Conservation (phyloP, 306 rosid species). For the Lathyrus tuberosus region DNA sequence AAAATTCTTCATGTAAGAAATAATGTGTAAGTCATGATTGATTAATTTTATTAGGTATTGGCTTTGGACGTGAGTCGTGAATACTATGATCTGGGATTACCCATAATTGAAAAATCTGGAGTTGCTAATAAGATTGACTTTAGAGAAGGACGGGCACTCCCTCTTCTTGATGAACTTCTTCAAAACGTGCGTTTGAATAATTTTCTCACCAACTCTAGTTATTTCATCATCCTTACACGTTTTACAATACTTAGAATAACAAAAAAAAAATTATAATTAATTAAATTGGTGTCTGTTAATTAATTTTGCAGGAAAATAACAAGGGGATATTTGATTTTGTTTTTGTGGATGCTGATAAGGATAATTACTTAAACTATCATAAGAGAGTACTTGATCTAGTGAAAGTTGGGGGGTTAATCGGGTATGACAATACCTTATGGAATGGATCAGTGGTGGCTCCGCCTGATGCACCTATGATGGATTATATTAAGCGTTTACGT, state of each 20-base stretch:
- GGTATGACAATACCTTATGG: constrained; percentile 91
- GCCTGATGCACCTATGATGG: constrained; percentile 66
- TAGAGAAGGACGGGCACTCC: constrained; percentile 92
- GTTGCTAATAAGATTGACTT: constrained; percentile 85
- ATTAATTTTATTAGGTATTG: constrained; percentile 54
- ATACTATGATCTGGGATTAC: constrained; percentile 79
- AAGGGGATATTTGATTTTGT: constrained; percentile 66
- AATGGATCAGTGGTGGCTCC: constrained; percentile 78
- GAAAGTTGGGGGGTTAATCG: constrained; percentile 80
- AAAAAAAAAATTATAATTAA: neutral
- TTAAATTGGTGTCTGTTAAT: neutral
- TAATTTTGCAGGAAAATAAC: constrained; percentile 58
- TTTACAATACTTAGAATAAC: neutral
- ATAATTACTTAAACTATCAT: constrained; percentile 87
- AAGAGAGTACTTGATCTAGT: constrained; percentile 75
- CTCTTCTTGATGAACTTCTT: constrained; percentile 63
- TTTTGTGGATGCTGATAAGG: constrained; percentile 86
- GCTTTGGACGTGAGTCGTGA: constrained; percentile 91
- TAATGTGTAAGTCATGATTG: neutral
- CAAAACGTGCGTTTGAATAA: constrained; percentile 51
- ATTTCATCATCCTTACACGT: neutral
- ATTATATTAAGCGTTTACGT: constrained; percentile 53
- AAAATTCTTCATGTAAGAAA: too few relatives aligned
- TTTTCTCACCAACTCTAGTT: neutral
- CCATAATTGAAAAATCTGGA: constrained; percentile 76